A percentile compares a stretch with the other conserved stretches of the same genome.
phyloP scores from a whole-genome alignment of 1,139 yeast genomes.

The Suhomyces bokatorum region DNA sequence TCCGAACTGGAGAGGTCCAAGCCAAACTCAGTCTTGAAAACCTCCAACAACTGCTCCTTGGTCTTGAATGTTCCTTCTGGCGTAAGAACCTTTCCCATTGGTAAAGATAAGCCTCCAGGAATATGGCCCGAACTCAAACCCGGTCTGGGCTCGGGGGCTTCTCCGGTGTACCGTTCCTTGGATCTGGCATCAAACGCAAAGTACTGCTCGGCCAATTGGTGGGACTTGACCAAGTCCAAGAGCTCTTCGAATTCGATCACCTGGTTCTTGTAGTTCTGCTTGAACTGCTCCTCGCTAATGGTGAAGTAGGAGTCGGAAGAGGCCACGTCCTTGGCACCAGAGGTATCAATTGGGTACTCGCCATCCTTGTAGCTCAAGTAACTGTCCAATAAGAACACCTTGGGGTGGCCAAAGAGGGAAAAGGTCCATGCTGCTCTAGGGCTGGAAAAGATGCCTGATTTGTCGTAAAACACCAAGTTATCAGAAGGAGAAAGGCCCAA shows the following conservation, averaged over 20 bases:
- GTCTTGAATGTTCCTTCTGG: constrained; percentile 50
- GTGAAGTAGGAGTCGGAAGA: constrained; percentile 21
- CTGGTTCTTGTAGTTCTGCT: constrained; percentile 38
- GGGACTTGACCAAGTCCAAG: constrained; percentile 51
- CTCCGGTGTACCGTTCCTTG: constrained; percentile 71
- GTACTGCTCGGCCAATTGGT: constrained; percentile 49
- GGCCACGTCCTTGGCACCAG: constrained; percentile 16
- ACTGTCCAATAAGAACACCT: constrained; percentile 69
- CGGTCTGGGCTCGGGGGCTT: constrained; percentile 82
- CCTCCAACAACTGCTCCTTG: constrained; percentile 40
- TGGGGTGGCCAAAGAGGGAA: constrained; percentile 69
- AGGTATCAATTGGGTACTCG: constrained; percentile 28
- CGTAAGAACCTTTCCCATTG: constrained; percentile 63
- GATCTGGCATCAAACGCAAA: constrained; percentile 82
- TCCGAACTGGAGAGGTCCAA: constrained; percentile 32
- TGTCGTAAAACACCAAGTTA: constrained; percentile 79
- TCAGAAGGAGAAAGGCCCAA: constrained; percentile 53
- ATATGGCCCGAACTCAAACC: constrained; percentile 89
- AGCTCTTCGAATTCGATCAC: constrained; percentile 70
- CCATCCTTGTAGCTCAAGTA: constrained; percentile 50
- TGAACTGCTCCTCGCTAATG: constrained; percentile 26
- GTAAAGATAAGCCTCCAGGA: constrained; percentile 77
- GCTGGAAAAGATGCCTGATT: constrained; percentile 77
- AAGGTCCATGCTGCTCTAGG: constrained; percentile 94
- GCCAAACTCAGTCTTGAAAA: constrained; percentile 45